These are phyloP conservation scores for Podila epigama DNA, from an alignment of 192 early-diverging fungal genomes.

Conservation along the genomic window DNA sequence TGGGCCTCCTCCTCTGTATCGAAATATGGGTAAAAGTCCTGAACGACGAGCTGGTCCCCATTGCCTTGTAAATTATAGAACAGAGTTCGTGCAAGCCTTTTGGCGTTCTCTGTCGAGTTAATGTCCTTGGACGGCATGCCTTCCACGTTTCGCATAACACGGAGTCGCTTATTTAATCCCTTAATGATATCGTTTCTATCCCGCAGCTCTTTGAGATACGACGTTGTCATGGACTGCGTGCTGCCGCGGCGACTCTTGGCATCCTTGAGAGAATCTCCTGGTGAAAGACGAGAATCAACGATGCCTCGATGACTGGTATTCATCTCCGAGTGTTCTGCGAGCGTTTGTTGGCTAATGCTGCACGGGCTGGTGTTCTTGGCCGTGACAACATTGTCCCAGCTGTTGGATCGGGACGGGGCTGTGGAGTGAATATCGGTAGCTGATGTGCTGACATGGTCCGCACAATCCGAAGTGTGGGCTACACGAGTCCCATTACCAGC, in stretches of 20 bases:
- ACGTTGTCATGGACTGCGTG: background rate
- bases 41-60: slow-evolving; percentile 64
- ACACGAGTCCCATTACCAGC: background rate
- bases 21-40: slow-evolving; percentile 76
- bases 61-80: slow-evolving; percentile 50
- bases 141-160: background rate
- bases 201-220: background rate
- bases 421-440: background rate
- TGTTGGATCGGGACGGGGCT: too few relatives aligned
- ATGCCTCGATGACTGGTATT: background rate
- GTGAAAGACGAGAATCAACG: background rate
- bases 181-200: background rate
- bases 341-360: background rate
- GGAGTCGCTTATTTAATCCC: background rate
- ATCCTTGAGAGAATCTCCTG: background rate
- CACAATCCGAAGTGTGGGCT: background rate
- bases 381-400: too few relatives aligned
- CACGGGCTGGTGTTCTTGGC: background rate
- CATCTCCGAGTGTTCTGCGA: background rate
- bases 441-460: background rate
- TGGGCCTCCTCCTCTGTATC: slow-evolving; percentile 68
- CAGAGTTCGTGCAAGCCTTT: slow-evolving; percentile 57
- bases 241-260: background rate
- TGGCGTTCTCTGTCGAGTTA: slow-evolving; percentile 59
- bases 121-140: slow-evolving; percentile 49